Conservation (phyloP, 176 grass and related monocot species). For the Melocanna baccifera region DNA sequence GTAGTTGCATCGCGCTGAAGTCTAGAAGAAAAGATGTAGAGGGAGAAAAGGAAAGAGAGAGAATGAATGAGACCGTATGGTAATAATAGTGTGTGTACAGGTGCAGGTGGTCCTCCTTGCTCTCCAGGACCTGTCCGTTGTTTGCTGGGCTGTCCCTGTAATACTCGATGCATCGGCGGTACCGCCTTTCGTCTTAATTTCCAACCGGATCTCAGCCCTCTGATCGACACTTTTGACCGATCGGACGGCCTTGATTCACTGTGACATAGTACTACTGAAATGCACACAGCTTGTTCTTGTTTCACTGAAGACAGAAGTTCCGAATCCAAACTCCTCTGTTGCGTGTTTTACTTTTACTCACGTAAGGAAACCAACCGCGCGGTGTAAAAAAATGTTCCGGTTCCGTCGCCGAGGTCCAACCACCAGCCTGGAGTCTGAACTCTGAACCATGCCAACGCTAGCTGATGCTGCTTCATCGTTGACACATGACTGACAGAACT, state of each 20-base stretch:
- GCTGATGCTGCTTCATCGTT: neutral
- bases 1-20: neutral
- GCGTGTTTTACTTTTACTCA: neutral
- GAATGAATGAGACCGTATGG: neutral
- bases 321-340: neutral
- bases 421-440: neutral
- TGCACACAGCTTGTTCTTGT: neutral
- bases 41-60: neutral
- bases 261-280: neutral
- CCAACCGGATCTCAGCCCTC: neutral
- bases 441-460: neutral
- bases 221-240: neutral
- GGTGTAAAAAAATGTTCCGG: neutral
- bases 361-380: neutral
- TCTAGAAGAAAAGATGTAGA: neutral
- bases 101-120: constrained; percentile 35
- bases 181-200: neutral
- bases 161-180: neutral
- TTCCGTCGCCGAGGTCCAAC: neutral
- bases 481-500: neutral
- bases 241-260: neutral
- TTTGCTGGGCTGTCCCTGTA: neutral
- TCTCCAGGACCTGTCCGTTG: neutral
- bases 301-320: neutral
- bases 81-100: neutral